Conservation (phyloP, 805 yeast species). For the Lipomyces yamanashiensis region DNA sequence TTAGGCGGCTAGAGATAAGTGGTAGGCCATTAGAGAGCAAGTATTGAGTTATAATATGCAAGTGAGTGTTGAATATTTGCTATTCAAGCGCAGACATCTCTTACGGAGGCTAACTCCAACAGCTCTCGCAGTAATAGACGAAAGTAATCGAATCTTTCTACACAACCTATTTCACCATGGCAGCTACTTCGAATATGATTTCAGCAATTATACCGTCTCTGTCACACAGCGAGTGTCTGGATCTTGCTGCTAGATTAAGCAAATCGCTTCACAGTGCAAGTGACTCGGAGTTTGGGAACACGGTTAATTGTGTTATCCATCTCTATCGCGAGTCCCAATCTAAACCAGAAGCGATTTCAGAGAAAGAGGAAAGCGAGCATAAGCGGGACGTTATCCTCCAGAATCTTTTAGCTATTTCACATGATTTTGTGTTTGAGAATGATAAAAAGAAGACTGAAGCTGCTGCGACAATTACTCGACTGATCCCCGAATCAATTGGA, state of each 20-base stretch:
- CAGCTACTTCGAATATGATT: neutral
- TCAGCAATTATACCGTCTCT: neutral
- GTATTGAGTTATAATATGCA: no score
- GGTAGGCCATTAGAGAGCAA: no score
- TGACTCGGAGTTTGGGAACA: neutral
- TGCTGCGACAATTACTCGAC: neutral
- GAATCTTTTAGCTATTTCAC: neutral
- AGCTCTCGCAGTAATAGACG: no score
- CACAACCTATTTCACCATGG: neutral
- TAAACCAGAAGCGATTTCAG: neutral
- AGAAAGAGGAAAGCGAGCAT: neutral
- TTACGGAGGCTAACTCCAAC: no score
- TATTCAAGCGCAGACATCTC: no score
- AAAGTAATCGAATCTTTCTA: neutral
- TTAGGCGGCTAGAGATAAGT: no score
- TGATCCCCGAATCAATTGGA: slow-evolving; percentile 11
- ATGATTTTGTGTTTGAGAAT: neutral
- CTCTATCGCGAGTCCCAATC: neutral
- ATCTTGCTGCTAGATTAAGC: slow-evolving; percentile 2
- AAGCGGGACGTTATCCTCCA: neutral
- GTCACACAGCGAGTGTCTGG: neutral
- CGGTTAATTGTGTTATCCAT: neutral
- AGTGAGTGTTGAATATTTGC: no score
- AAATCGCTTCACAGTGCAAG: neutral
- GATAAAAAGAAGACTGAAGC: neutral